phyloP scores from a whole-genome alignment of 441 rosid genomes.

The Syzygium malaccense region DNA sequence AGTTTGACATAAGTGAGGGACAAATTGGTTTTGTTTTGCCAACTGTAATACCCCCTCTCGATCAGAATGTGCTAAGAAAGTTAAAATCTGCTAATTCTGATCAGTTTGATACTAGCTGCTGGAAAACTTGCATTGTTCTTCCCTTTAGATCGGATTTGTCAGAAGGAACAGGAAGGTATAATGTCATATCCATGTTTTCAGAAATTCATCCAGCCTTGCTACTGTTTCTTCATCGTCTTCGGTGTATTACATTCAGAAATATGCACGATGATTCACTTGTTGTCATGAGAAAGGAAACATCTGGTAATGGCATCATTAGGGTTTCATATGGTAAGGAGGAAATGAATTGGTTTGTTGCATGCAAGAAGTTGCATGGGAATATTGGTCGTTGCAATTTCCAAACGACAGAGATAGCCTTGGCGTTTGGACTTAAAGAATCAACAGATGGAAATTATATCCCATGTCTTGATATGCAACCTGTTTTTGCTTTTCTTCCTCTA shows the following conservation, averaged over 20 bases:
- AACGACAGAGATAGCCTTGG: constrained; percentile 78
- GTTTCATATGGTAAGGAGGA: constrained; percentile 69
- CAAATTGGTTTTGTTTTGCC: constrained; percentile 98
- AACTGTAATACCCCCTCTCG: constrained; percentile 65
- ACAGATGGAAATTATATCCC: constrained; percentile 60
- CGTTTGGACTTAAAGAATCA: constrained; percentile 71
- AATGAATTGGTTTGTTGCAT: constrained; percentile 92
- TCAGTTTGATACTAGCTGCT: constrained; percentile 30
- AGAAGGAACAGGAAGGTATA: constrained; percentile 46
- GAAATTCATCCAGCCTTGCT: constrained; percentile 96
- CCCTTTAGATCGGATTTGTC: constrained; percentile 70
- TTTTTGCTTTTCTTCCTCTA: constrained; percentile 95
- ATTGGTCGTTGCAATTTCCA: constrained; percentile 49
- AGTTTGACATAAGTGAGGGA: constrained; percentile 91
- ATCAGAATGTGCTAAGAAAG: constrained; percentile 41
- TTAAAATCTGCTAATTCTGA: constrained; percentile 27
- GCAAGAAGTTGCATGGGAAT: constrained; percentile 56
- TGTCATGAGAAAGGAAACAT: constrained; percentile 75
- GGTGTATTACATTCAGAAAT: constrained; percentile 73
- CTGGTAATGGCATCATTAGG: constrained; percentile 69
- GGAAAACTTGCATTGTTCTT: constrained; percentile 94
- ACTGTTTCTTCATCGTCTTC: constrained; percentile 92
- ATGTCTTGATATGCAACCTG: constrained; percentile 73
- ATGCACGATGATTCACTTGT: constrained; percentile 54
- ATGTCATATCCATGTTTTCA: constrained; percentile 58